phyloP scores from a whole-genome alignment of 139 green algal species.

The Bryopsis sp. region DNA sequence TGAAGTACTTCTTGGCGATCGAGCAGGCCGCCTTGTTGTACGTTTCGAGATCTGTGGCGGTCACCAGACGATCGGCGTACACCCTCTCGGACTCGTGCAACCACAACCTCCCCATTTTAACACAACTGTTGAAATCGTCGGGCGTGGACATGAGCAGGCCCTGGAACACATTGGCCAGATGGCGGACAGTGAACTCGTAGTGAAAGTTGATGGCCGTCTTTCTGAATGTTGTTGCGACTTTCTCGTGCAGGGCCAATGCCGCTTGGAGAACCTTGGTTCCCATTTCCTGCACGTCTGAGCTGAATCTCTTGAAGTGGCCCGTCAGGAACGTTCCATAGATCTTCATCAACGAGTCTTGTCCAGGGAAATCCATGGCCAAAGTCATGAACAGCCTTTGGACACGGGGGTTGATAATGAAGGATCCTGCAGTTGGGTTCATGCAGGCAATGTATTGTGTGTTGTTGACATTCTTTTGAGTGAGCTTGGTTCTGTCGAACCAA shows the following conservation, averaged over 20 bases:
- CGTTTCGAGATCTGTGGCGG: conserved; percentile 49
- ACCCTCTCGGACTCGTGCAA: conserved; percentile 82
- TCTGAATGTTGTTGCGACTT: conserved; percentile 70
- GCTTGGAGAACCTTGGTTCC: conserved; percentile 72
- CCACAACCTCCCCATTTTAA: conserved; percentile 76
- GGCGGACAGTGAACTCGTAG: conserved; percentile 84
- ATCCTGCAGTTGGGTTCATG: conserved; percentile 87
- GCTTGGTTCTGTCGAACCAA: conserved; percentile 81
- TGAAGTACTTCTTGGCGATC: conserved; percentile 75
- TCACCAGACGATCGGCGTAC: conserved; percentile 70
- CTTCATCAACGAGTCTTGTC: conserved; percentile 76
- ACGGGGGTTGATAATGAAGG: conserved; percentile 81
- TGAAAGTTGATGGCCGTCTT: conserved; percentile 90
- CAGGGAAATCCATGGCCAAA: conserved; percentile 77
- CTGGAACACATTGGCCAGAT: conserved; percentile 84
- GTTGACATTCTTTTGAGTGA: conserved; percentile 85
- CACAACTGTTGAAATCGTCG: conserved; percentile 55
- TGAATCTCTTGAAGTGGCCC: conserved; percentile 65
- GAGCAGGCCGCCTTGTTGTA: conserved; percentile 66
- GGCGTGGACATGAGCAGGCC: conserved; percentile 73
- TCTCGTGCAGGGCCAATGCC: conserved; percentile 72
- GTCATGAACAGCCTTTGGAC: conserved; percentile 90
- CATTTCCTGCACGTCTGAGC: conserved; percentile 53
- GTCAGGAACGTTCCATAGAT: conserved; percentile 84
- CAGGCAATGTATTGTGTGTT: conserved; percentile 78